Evolutionary conservation across 2,329 filamentous ascomycete species (phyloP), one percentile per base, ranked within the genome.

Genomic region (Phaeophleospora eucalypticola): DNA sequence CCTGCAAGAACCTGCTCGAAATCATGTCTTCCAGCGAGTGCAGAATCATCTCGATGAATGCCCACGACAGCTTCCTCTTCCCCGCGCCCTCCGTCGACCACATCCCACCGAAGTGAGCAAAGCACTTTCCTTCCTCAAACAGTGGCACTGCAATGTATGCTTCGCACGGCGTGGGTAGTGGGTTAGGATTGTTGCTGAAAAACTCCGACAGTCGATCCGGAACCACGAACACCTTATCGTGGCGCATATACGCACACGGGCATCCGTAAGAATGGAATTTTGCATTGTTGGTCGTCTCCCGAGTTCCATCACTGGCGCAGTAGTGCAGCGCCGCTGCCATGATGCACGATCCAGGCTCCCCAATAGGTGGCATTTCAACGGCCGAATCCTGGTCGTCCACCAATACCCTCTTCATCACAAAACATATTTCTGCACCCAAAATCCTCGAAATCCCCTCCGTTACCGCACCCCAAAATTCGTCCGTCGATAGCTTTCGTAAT

Each of bases 31-130:
- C 84, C 34, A 87, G 65, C 1, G 82, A 77, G 62, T 86, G 83
- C 56, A 86, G 68, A 35, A 86, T 70, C 73, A 85, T 78, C 62
- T 87, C 83, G 18, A 84, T 71, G 61, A 80, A 84, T 1, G 74
- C 75, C 84, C 84, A 87, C 6, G 81, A 77, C 19, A 86, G 62
- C 12, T 69, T 70, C 38, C 77, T 73, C 38, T 73, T 72, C 14
- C 70, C 67, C 14, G 82, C 71, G n/a, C 81, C 82, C 50, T 83
- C 75, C 36, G 71, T 67, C 4, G 81, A 81, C 83, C 84, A 87
- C 72, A 87, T 82, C 62, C 84, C 71, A n/a, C 83, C 84, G 59
- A 87, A 82, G 64, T 86, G 81, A 17, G 80, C 83, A 57, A 84
- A 78, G 60, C 80, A 85, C 62, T 82, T 84, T 24, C 77, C 80